Conservation (phyloP, 106 monocot species). For the Triglochin maritima region DNA sequence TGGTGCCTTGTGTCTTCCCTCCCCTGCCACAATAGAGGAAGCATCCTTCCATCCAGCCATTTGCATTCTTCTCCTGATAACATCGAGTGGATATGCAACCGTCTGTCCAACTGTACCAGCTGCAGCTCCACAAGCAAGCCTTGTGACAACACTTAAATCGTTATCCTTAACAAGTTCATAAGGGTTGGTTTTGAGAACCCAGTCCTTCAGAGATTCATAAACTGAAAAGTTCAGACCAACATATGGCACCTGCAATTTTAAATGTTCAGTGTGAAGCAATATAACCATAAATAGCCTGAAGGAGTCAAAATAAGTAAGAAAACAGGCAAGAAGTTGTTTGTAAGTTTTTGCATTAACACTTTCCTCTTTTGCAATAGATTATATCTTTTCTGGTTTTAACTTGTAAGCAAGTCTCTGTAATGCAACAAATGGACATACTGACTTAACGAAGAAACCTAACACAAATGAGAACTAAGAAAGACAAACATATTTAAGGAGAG, state of each 20-base stretch:
- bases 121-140: constrained; percentile 70
- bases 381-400: too few relatives aligned
- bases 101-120: constrained; percentile 83
- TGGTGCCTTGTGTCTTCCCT: constrained; percentile 28
- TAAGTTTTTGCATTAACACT: too few relatives aligned
- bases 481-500: too few relatives aligned
- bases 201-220: constrained; percentile 82
- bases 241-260: constrained; percentile 55
- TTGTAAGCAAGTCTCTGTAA: too few relatives aligned
- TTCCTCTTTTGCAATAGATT: too few relatives aligned
- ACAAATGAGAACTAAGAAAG: too few relatives aligned
- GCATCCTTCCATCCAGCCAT: constrained; percentile 92
- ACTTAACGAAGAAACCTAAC: too few relatives aligned
- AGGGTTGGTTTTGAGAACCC: constrained; percentile 47
- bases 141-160: constrained; percentile 43
- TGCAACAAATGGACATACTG: too few relatives aligned
- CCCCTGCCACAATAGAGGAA: constrained; percentile 38
- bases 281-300: too few relatives aligned
- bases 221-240: constrained; percentile 83
- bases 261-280: too few relatives aligned
- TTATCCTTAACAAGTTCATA: constrained; percentile 43
- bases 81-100: constrained; percentile 85
- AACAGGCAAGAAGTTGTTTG: too few relatives aligned
- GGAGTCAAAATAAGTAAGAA: too few relatives aligned
- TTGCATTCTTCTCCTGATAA: constrained; percentile 81